Evolutionary conservation across 2,329 filamentous ascomycete genomes (phyloP), one percentile per base, ranked within the genome.

Genomic region (Pestalotiopsis sp.): DNA sequence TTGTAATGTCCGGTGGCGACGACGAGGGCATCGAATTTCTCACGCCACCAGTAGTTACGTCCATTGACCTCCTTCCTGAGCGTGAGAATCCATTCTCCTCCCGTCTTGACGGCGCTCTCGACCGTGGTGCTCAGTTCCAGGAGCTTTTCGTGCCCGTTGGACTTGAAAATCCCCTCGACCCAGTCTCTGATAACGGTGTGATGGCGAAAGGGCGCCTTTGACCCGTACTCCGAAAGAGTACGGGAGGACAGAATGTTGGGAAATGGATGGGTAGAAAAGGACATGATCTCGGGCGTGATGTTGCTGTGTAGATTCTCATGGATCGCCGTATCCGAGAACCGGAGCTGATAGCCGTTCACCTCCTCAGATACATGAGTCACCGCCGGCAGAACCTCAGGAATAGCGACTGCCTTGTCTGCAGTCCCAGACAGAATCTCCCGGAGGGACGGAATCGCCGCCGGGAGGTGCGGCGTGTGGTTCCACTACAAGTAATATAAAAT

Each of bases 1-100:
- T 87, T 87, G 73, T 91, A 92, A 76, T 92, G 90, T 0, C 91
- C 91, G 23, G 84, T 88, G 0, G 90, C 89, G 3, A 91, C 86
- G 1, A 92, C 85, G 2, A 93, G 80, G 1, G 88, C 88, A 74
- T 93, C 90, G 70, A 95, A 86, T 77, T 41, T 74, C 63, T 79
- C 76, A 65, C 72, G 77, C 78, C 79, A 81, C 79, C 80, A 81
- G 59, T 78, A 77, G 68, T 79, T 85, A 41, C 80, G 78, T 1
- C 74, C 74, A 1, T 74, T 68, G n/a, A 75, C 74, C 14, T 80
- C 78, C 57, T 84, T 82, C 2, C 87, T 80, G 36, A 90, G 75
- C 0, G 83, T 86, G 25, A 88, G 70, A 1, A 79, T 75, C 86
- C 82, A 89, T 75, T 83, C 84, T 0, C 77, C 75, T n/a, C 73